Evolutionary conservation across 2,329 filamentous ascomycete species (phyloP), one percentile per base, ranked within the genome.

Genomic region (Erysiphe pulchra): DNA sequence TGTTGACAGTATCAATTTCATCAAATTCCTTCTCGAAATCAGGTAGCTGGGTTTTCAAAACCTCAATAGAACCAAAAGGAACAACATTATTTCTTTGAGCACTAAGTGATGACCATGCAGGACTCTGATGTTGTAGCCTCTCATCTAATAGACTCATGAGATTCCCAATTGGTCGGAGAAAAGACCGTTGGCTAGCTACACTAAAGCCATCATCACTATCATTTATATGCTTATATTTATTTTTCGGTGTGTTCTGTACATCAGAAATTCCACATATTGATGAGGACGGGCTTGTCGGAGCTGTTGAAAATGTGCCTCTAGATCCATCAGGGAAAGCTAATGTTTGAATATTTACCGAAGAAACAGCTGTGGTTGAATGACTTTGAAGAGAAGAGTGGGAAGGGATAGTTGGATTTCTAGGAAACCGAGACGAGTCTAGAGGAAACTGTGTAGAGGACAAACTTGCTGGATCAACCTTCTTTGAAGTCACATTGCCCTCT

Each of bases 131-230:
- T 51, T 73, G 71, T 33, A 78, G 61, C 20, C 81, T 75, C 38
- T 83, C 80, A 10, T 75, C 75, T 41, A 93, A 70, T 17, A 94
- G 66, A 56, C 86, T 92, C 48, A 85, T 85, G 24, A 82, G 71
- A 52, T 94, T 85, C 3, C 75, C 75, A 64, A 51, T 77, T 69
- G 56, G 67, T 54, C 40, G 60, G 55, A 50, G 53, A 1, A 64
- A 66, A n/a, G 63, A 66, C 20, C 63, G 57, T 55, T 60, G 65
- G 54, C 68, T 71, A 51, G 61, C 62, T 31, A 70, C 58, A 50
- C 68, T 71, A 11, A 61, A 61, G 46, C 58, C 62, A 53, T 71
- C 69, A 40, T 63, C 67, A 18, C 60, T 54, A 34, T 69, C 68
- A 50, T 65, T 75, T 17, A 61, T 63, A 49, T 59, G 64, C 18